phyloP scores from a whole-genome alignment of 805 yeast genomes.

The Kuraishia cidri region DNA sequence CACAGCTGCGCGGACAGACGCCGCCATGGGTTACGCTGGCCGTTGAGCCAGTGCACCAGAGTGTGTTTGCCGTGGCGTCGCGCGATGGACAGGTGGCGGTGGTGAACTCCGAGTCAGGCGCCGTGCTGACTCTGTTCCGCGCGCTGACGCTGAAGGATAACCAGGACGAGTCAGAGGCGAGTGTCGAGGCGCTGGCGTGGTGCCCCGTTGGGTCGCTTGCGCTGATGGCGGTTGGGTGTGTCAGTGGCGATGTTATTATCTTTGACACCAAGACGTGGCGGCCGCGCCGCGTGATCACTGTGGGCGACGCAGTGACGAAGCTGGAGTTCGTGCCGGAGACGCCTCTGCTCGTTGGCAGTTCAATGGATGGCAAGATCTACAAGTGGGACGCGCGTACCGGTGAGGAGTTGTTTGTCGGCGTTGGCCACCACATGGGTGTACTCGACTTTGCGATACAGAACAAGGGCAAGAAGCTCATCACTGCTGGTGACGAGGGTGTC shows the following conservation, averaged over 20 bases:
- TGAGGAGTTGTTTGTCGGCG: conserved; percentile 63
- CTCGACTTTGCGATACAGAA: conserved; percentile 72
- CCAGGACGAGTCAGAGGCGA: conserved; percentile 53
- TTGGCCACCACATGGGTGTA: conserved; percentile 93
- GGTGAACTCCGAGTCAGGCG: conserved; percentile 69
- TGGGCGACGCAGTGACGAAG: conserved; percentile 82
- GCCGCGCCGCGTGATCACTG: conserved; percentile 58
- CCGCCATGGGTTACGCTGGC: conserved; percentile 87
- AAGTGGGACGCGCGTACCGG: conserved; percentile 90
- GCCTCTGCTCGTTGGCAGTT: conserved; percentile 57
- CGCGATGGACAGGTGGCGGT: conserved; percentile 81
- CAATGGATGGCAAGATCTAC: conserved; percentile 80
- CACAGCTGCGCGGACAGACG: conserved; percentile 61
- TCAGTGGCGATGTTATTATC: conserved; percentile 76
- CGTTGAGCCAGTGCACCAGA: conserved; percentile 34
- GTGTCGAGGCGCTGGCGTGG: conserved; percentile 82
- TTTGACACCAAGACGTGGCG: conserved; percentile 86
- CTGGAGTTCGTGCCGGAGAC: conserved; percentile 52
- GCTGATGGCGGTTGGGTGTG: conserved; percentile 80
- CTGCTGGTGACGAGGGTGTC: conserved; percentile 98
- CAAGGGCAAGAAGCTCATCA: conserved; percentile 60
- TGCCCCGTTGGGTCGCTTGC: conserved; percentile 41
- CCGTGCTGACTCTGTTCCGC: conserved; percentile 55
- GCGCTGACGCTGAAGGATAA: conserved; percentile 49
- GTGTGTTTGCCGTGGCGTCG: conserved; percentile 69